Conservation (phyloP, 192 early-diverging fungal species). For the Dissophora ornata region DNA sequence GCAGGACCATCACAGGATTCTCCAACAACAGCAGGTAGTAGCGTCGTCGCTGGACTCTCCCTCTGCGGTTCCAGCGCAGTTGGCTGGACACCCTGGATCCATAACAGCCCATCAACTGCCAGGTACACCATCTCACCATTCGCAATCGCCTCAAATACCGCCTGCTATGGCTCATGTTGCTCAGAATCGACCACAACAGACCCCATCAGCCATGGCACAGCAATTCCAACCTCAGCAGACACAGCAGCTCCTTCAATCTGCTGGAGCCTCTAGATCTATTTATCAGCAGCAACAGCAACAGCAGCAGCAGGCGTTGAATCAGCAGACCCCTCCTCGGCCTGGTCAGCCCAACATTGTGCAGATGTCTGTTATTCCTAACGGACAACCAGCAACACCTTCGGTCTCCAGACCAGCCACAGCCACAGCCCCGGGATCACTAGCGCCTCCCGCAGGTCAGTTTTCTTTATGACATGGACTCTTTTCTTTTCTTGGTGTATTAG, state of each 20-base stretch:
- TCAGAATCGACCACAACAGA: slow-evolving; percentile 12
- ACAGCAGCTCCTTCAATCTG: slow-evolving; percentile 13
- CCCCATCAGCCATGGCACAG: neutral
- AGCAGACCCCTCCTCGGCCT: slow-evolving; percentile 10
- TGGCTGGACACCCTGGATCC: neutral
- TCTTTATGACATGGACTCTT: too few species aligned
- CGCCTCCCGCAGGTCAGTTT: too few species aligned
- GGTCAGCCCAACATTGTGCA: slow-evolving; percentile 15
- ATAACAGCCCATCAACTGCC: too few species aligned
- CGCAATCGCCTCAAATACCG: slow-evolving; percentile 17
- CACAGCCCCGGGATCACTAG: too few species aligned
- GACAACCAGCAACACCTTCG: slow-evolving; percentile 16
- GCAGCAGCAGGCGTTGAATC: neutral
- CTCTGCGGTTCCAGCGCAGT: slow-evolving; percentile 5
- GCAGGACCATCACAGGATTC: slow-evolving; percentile 12
- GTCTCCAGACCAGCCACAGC: slow-evolving; percentile 1
- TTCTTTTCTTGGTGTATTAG: too few species aligned
- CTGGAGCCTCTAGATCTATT: neutral
- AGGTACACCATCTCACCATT: neutral
- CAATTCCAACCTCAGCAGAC: neutral
- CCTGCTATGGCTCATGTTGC: slow-evolving; percentile 5
- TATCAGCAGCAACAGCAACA: slow-evolving; percentile 29
- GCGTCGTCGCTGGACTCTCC: slow-evolving; percentile 3
- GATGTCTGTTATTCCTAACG: slow-evolving; percentile 14
- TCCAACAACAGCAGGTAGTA: neutral